These are phyloP conservation scores for Glonium stellatum DNA, from an alignment of 495 filamentous ascomycete genomes.

Conservation along the genomic window DNA sequence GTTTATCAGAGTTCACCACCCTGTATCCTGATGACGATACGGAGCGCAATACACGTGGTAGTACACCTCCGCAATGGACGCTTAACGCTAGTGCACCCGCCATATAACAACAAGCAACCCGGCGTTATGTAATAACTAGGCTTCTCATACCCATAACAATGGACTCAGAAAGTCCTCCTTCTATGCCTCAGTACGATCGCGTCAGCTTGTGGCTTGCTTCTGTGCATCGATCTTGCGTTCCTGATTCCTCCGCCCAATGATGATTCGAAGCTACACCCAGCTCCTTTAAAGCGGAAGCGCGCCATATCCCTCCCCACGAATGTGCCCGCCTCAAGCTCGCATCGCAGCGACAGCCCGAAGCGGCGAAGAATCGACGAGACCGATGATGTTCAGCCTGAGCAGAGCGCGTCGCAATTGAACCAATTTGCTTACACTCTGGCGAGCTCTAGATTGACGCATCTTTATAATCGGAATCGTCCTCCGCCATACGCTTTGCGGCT, in stretches of 20 bases:
- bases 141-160: slow-evolving; percentile 8
- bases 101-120: background rate
- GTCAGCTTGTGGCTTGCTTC: slow-evolving; percentile 8
- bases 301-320: slow-evolving; percentile 15
- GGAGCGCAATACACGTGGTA: background rate
- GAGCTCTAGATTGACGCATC: too few relatives aligned
- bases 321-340: slow-evolving; percentile 3
- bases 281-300: slow-evolving; percentile 13
- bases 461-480: too few relatives aligned
- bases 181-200: slow-evolving; percentile 5
- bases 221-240: slow-evolving; percentile 1
- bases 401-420: slow-evolving; percentile 17
- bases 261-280: slow-evolving; percentile 1
- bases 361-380: slow-evolving; percentile 14
- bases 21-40: background rate
- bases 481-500: too few relatives aligned
- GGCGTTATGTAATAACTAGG: background rate
- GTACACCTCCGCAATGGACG: background rate
- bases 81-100: background rate
- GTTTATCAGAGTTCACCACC: background rate
- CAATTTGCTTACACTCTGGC: too few relatives aligned
- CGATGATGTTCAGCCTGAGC: slow-evolving; percentile 14
- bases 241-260: slow-evolving; percentile 11
- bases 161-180: slow-evolving; percentile 8
- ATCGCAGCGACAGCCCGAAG: slow-evolving; percentile 18